Evolutionary conservation across 345 rosid genomes (phyloP), one percentile per base, ranked within the genome.

Genomic region (Physaria fendleri): DNA sequence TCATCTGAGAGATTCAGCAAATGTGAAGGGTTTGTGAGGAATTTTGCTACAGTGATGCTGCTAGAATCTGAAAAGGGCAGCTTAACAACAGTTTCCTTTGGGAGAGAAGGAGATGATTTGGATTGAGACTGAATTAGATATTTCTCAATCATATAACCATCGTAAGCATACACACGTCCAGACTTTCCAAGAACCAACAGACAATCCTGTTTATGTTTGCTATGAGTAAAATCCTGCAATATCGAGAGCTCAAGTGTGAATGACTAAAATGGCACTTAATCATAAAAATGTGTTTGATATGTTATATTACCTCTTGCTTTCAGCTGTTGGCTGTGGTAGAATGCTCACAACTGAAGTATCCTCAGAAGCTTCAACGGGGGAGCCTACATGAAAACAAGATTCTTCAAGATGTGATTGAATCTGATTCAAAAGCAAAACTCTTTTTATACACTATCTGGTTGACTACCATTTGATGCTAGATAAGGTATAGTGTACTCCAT

Each of bases 111-210:
- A 33, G 92, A 69, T 29, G 87, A 80, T 52, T 77, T 79, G 3
- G 96, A 72, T 54, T 88, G 98, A 64, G 76, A 77, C 59, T 84
- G 93, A 39, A 88, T 76, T 22, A 92, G 81, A 81, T 86, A 82
- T 74, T 82, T 92, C 68, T 88, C 98, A 6, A 92, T 85, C 74
- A 68, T 63, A 50, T 68, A 62, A 66, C 88, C 95, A 76, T 88
- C 95, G 35, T 81, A 92, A 17, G 80, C 78, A 69, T 84, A 81
- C 14, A 92, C 58, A 14, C 60, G 85, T 32, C 96, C 98, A 21
- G 96, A 88, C 70, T 84, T 86, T 27, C 96, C 96, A 59, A 92
- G 77, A 50, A 86, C 64, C 39, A 92, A 59, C 34, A 88, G 75
- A 39, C 32, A 55, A 34, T 78, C 81, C 15, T 79, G 81, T 68